Percentiles rank a stretch among this genome's conserved stretches.
phyloP scores from a whole-genome alignment of 1,284 basidiomycete genomes.

The Leccinum solheimii region DNA sequence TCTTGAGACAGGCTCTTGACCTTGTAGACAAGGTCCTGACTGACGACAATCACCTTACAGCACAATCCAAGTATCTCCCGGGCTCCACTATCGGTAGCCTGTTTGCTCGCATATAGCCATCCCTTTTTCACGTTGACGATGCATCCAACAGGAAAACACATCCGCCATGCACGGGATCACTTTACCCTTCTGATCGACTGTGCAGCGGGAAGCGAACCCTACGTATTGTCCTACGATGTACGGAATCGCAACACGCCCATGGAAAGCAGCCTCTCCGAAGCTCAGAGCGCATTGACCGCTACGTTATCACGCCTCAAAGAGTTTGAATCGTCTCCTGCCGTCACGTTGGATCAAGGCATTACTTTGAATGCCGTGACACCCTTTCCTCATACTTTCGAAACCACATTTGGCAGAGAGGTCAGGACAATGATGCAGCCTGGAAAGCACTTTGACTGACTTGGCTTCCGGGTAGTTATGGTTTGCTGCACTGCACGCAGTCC shows the following conservation, averaged over 20 bases:
- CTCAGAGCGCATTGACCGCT: conserved; percentile 54
- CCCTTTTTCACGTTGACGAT: conserved; percentile 4
- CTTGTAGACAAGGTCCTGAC: conserved; percentile 63
- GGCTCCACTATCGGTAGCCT: conserved; percentile 77
- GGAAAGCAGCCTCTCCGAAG: conserved; percentile 66
- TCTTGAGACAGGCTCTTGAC: conserved; percentile 70
- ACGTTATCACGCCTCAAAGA: conserved; percentile 58
- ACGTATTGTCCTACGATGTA: conserved; percentile 70
- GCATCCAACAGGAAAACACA: conserved; percentile 63
- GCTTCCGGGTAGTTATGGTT: conserved; percentile 71
- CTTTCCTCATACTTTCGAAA: conserved; percentile 66
- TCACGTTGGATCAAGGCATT: conserved; percentile 54
- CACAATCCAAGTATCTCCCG: conserved; percentile 66
- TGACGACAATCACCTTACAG: conserved; percentile 66
- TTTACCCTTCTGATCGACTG: conserved; percentile 66
- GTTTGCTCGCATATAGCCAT: background rate
- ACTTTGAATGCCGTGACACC: conserved; percentile 79
- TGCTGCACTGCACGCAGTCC: conserved; percentile 77
- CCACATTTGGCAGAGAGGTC: conserved; percentile 82
- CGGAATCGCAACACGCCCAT: conserved; percentile 77
- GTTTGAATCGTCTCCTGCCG: conserved; percentile 42
- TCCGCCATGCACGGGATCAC: conserved; percentile 80
- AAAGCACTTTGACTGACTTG: conserved; percentile 9
- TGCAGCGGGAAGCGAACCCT: conserved; percentile 49
- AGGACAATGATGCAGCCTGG: conserved; percentile 17